Conservation (phyloP, 768 basidiomycete species). For the Lactarius sp. region DNA sequence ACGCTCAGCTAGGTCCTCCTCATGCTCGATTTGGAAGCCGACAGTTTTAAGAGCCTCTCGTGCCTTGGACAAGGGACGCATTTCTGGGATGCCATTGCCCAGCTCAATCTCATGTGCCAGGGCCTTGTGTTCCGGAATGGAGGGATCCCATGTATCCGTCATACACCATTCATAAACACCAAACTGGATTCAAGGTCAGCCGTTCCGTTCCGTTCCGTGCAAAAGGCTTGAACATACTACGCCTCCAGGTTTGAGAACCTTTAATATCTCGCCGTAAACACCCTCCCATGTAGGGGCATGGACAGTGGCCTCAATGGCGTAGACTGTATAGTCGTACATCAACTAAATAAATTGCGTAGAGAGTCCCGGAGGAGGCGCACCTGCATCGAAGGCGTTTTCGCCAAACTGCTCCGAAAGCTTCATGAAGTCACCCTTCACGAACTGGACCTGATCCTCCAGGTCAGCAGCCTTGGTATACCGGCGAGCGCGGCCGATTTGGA, state of each 20-base stretch:
- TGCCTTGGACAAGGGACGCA: slow-evolving; percentile 71
- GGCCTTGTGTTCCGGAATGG: slow-evolving; percentile 79
- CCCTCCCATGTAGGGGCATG: slow-evolving; percentile 96
- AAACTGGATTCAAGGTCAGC: slow-evolving; percentile 47
- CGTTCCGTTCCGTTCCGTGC: not conserved
- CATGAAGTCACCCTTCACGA: slow-evolving; percentile 96
- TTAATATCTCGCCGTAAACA: slow-evolving; percentile 88
- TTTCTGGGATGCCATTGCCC: slow-evolving; percentile 96
- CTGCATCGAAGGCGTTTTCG: slow-evolving; percentile 90
- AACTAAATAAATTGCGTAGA: not conserved
- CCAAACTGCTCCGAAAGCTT: slow-evolving; percentile 89
- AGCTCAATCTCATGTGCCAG: slow-evolving; percentile 90
- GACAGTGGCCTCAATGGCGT: slow-evolving; percentile 96
- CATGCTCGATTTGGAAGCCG: slow-evolving; percentile 83
- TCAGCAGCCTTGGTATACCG: slow-evolving; percentile 76
- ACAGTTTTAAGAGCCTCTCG: slow-evolving; percentile 75
- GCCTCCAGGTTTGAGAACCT: slow-evolving; percentile 94
- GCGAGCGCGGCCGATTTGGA: slow-evolving; percentile 84
- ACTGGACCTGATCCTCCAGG: slow-evolving; percentile 70
- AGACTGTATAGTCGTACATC: slow-evolving; percentile 48
- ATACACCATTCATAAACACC: slow-evolving; percentile 99
- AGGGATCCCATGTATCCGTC: slow-evolving; percentile 91
- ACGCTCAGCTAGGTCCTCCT: slow-evolving; percentile 92
- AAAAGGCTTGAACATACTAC: slow-evolving; percentile 49
- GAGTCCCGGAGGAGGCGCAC: slow-evolving; percentile 39